These are phyloP conservation scores for Mycena citricolor DNA, from an alignment of 1,284 basidiomycete species.

Conservation along the genomic window DNA sequence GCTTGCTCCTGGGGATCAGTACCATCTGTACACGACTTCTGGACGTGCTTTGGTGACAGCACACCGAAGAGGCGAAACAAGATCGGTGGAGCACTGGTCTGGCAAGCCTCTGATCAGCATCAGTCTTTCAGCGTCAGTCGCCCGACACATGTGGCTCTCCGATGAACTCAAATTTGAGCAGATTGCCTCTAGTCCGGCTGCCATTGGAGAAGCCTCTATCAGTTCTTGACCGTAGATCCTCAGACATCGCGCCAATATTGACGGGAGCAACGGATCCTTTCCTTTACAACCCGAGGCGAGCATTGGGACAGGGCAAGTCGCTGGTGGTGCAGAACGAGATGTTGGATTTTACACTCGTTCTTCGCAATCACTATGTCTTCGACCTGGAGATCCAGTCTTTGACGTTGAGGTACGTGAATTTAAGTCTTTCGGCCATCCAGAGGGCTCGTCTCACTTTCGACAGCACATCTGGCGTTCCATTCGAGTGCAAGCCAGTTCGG, in stretches of 20 bases:
- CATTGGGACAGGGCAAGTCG: constrained; percentile 56
- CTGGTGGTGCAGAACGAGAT: constrained; percentile 82
- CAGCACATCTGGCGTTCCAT: constrained; percentile 81
- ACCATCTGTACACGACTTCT: constrained; percentile 73
- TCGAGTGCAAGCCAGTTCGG: constrained; percentile 60
- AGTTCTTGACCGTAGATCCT: constrained; percentile 43
- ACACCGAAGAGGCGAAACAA: constrained; percentile 72
- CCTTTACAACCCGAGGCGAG: constrained; percentile 83
- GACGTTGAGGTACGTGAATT: constrained; percentile 69
- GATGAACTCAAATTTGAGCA: constrained; percentile 32
- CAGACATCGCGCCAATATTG: constrained; percentile 47
- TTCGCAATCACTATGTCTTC: constrained; percentile 92
- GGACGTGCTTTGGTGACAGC: constrained; percentile 68
- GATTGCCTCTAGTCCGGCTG: constrained; percentile 69
- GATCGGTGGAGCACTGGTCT: constrained; percentile 80
- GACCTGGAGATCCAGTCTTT: constrained; percentile 85
- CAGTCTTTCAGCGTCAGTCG: constrained; percentile 69
- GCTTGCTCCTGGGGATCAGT: constrained; percentile 72
- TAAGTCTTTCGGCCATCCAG: too few relatives aligned
- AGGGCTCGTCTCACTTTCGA: not conserved
- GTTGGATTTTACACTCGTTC: constrained; percentile 77
- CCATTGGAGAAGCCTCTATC: constrained; percentile 74
- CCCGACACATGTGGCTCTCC: constrained; percentile 8
- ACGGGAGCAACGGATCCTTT: constrained; percentile 73
- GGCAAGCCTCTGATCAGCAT: constrained; percentile 78